Base-by-base conservation (phyloP, 129 eudicot species). In the Flaveria ramosissima region DNA sequence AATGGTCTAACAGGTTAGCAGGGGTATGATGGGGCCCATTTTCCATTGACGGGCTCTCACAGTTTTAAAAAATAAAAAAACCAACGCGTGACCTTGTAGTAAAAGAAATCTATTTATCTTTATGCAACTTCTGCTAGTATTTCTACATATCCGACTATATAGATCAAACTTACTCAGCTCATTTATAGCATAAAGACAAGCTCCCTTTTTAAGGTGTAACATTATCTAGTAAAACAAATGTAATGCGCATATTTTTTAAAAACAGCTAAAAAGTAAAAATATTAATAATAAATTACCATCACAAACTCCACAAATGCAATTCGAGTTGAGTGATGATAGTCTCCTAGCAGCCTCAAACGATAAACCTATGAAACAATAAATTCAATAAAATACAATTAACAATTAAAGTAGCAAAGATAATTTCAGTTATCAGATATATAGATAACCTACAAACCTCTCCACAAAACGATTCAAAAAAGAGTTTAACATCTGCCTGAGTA, bases 321-420 rank as follows among this genome's bases (percentile, higher is more conserved):
- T 43, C 92, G 92, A 67, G 96, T 89, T 2, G 92, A 85, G 74
- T 89, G 96, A 50, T 87, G 89, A 78, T 86, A 84, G 77, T 89
- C 95, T 26, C 95, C 95, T 41, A 89, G 95, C 86, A 89, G 73
- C 91, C 95, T 89, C 83, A 89, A 67, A 72, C 95, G 95, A n/a
- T 73, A 75, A 43, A 89, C 95, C 95, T 86, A 74, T 17, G 42
- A 63, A 17, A 68, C 60, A 69, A 27, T 24, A n/a, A 3, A 20
- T 72, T 55, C 23, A 52, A 26, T 21, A 42, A 64, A 30, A 16
- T 14, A 23, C 2, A 32, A 2, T 56, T 16, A 36, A 39, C 36
- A 81, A 61, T 26, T 6, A 46, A 70, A 60, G 68, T 39, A 52
- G 41, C 51, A 51, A 32, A 51, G 52, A 30, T 3, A 3, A 11